Percentiles rank a stretch among this genome's conserved stretches.
These are phyloP conservation scores for Smallanthus sonchifolius DNA, from an alignment of 129 eudicot species.

Conservation along the genomic window DNA sequence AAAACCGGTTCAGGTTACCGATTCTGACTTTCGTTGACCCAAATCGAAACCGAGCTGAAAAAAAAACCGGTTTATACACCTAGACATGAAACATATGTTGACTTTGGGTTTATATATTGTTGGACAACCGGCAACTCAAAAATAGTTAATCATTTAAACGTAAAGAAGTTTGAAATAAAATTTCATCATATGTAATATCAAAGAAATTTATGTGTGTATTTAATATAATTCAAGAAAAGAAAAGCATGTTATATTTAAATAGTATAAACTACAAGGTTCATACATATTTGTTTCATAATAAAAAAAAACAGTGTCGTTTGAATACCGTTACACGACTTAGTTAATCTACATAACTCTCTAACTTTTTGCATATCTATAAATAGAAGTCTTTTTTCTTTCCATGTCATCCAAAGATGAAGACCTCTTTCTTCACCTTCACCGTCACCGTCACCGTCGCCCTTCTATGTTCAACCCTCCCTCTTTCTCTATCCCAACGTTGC, in stretches of 20 bases:
- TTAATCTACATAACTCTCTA: not conserved
- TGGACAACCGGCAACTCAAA: not conserved
- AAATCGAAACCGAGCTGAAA: too few species aligned
- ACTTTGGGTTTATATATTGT: not conserved
- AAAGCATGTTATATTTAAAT: not conserved
- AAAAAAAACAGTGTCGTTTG: not conserved
- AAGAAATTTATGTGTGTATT: not conserved
- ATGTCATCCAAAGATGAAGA: slow-evolving; percentile 26
- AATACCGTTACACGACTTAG: not conserved
- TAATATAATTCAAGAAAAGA: not conserved
- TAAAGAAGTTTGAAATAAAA: not conserved
- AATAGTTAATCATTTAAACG: not conserved
- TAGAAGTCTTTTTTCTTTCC: not conserved
- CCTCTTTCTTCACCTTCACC: slow-evolving; percentile 15
- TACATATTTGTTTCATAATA: not conserved
- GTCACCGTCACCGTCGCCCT: not conserved
- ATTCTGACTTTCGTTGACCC: too few species aligned
- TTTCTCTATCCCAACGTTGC: slow-evolving; percentile 39
- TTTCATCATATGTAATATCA: not conserved
- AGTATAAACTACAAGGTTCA: not conserved
- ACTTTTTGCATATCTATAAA: slow-evolving; percentile 12
- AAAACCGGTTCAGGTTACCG: too few species aligned
- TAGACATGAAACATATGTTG: not conserved
- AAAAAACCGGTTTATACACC: too few species aligned
- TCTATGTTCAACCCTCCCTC: slow-evolving; percentile 12